phyloP scores from a whole-genome alignment of 148 eudicot species.

The Rhododendron griersonianum region DNA sequence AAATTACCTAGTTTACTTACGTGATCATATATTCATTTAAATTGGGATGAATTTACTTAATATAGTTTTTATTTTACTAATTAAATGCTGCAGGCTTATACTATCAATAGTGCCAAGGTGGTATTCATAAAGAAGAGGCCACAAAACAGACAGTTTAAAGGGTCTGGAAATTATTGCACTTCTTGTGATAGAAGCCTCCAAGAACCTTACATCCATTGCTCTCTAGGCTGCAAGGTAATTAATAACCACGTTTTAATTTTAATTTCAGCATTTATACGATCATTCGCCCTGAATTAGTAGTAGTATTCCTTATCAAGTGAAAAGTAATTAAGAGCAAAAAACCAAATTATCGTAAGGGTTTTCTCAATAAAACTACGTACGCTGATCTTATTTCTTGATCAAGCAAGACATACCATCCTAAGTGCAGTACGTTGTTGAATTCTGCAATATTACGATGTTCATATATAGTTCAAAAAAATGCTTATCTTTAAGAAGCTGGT shows the following conservation, averaged over 20 bases:
- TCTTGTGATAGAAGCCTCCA: slow-evolving; percentile 96
- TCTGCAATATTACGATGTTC: neutral
- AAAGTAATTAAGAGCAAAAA: neutral
- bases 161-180: slow-evolving; percentile 88
- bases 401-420: neutral
- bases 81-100: slow-evolving; percentile 55
- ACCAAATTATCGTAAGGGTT: neutral
- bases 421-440: neutral
- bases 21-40: neutral
- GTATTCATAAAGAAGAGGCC: slow-evolving; percentile 94
- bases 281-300: no score
- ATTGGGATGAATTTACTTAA: neutral
- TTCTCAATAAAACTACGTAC: neutral
- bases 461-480: neutral
- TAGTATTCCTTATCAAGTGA: neutral
- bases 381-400: neutral
- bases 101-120: slow-evolving; percentile 89
- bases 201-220: slow-evolving; percentile 91
- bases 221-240: slow-evolving; percentile 97
- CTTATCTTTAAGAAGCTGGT: neutral
- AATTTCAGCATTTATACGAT: neutral
- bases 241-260: neutral
- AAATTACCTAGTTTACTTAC: neutral
- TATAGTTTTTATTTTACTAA: no score
- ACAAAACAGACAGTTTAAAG: slow-evolving; percentile 93